These are phyloP conservation scores for Vitis hybrid DNA, from an alignment of 177 flowering plant species.

Conservation along the genomic window DNA sequence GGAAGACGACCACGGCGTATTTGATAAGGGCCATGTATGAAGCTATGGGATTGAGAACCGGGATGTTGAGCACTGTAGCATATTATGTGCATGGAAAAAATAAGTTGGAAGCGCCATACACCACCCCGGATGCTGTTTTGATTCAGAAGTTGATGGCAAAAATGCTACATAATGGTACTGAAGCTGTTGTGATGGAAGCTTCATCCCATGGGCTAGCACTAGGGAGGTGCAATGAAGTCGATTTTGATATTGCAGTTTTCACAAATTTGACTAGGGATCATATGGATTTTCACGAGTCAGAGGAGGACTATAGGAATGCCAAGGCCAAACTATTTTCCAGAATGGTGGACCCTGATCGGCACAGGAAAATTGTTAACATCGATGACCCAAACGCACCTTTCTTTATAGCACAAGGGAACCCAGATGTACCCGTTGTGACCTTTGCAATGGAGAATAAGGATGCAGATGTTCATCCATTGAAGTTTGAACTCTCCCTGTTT, in stretches of 20 bases:
- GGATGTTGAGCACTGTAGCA: constrained; percentile 77
- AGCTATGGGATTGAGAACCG: constrained; percentile 93
- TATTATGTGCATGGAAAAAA: constrained; percentile 81
- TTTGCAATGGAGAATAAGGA: constrained; percentile 84
- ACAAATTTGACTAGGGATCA: constrained; percentile 75
- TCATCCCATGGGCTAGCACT: constrained; percentile 67
- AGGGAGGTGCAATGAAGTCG: constrained; percentile 78
- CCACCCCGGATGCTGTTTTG: constrained; percentile 73
- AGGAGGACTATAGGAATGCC: constrained; percentile 73
- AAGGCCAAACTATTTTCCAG: constrained; percentile 68
- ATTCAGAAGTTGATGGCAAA: constrained; percentile 92
- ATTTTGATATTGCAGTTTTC: constrained; percentile 92
- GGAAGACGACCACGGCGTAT: constrained; percentile 77
- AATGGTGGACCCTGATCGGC: constrained; percentile 88
- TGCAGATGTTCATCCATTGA: constrained; percentile 83
- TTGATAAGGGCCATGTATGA: constrained; percentile 85
- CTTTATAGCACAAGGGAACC: constrained; percentile 75
- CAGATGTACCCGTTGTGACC: constrained; percentile 87
- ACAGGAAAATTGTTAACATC: constrained; percentile 81
- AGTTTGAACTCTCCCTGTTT: constrained; percentile 83
- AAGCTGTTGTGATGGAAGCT: constrained; percentile 92
- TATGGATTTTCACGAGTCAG: constrained; percentile 63
- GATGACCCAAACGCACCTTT: constrained; percentile 86
- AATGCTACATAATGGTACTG: constrained; percentile 92
- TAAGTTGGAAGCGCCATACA: constrained; percentile 62